Evolutionary conservation across 2,329 filamentous ascomycete genomes (phyloP).

Genomic region (Laburnicola sp.): DNA sequence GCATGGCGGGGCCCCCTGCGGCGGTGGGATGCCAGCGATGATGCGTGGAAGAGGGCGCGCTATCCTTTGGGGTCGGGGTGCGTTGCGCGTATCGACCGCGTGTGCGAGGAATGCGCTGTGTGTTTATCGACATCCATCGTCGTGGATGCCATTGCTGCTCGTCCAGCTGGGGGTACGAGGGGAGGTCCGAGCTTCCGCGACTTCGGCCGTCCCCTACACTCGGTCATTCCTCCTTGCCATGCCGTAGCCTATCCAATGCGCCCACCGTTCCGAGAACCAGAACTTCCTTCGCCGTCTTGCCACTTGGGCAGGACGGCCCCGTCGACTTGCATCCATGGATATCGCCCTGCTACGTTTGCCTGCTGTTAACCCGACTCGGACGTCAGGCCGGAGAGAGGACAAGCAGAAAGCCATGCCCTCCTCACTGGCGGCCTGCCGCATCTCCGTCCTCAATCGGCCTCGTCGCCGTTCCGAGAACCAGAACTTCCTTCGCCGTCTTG

Average conservation of each 20-base stretch:
- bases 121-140: background rate
- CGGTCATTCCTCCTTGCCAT: background rate
- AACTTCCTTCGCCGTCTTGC: background rate
- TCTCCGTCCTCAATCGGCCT: background rate
- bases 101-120: background rate
- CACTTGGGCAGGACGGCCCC: background rate
- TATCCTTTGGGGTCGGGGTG: background rate
- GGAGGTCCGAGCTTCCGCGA: constrained; percentile 48
- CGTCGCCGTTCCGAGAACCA: background rate
- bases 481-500: background rate
- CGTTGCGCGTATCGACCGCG: background rate
- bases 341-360: background rate
- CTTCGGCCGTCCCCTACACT: constrained; percentile 65
- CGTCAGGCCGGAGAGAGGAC: too few species aligned
- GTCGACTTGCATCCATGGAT: too few species aligned
- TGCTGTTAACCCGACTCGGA: background rate
- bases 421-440: background rate
- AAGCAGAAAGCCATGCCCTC: background rate
- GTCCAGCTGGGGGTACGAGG: background rate
- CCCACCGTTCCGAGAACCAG: background rate
- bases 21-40: background rate
- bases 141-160: constrained; percentile 1
- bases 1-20: constrained; percentile 16
- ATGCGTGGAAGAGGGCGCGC: background rate
- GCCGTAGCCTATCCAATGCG: too few species aligned